Base-by-base conservation (phyloP, 2,329 filamentous ascomycete genomes). In the Ophiocordyceps sinensis region DNA sequence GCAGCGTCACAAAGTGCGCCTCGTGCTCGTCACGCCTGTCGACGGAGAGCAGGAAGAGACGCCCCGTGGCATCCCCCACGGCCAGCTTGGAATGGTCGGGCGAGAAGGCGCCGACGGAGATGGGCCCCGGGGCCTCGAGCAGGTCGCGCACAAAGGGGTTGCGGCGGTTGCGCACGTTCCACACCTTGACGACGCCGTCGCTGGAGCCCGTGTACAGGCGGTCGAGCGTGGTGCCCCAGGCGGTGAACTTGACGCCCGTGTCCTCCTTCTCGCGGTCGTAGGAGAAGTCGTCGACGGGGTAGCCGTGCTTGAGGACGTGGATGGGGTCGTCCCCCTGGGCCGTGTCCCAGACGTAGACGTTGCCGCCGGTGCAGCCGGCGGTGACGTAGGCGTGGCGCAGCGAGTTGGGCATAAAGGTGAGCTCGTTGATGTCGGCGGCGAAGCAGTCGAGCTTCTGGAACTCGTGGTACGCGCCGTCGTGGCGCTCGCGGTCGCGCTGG, bases 131-230 rank as follows among this genome's bases (percentile, higher is more conserved):
- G 1, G 70, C 68, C 44, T 71, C 64, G 2, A 79, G 58, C 1
- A 80, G 56, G 39, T 70, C 63, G 19, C 70, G 66, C 5, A 79
- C 61, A 36, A 73, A 64, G 0, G 64, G 70, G 40, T 60, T 53
- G 26, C 47, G 57, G 39, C 39, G 51, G 36, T 62, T 61, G 10
- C 71, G 68, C 9, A 80, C 57, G 45, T 79, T 74, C 77, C 77
- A 81, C 2, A 75, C 73, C 44, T 75, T 79, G 14, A 81, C 64
- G 0, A 71, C 63, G 2, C 77, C 77, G 45, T 81, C 77, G 1
- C 76, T 79, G 0, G 73, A 74, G 1, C 76, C 77, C 0, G 75
- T 79, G 47, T 80, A 81, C 36, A 81, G 66, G 0, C 75, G 65
- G 41, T 77, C 71, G 0, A 63, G 54, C 0, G 68, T 71, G 14